These are phyloP conservation scores for Onygena corvina DNA, from an alignment of 2,329 filamentous ascomycete species.

Conservation along the genomic window DNA sequence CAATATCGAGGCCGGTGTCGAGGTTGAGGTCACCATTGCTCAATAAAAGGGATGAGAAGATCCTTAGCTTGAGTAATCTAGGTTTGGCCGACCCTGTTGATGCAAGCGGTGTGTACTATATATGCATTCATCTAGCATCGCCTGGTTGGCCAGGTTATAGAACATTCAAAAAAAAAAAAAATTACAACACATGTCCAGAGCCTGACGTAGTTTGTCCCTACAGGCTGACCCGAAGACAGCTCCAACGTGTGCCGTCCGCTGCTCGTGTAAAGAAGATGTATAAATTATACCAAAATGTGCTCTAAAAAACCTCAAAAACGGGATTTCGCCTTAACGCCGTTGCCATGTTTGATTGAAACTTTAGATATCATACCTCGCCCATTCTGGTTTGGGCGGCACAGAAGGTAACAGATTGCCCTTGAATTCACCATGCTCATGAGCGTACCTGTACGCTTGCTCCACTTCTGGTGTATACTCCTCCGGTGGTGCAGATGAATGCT, in stretches of 20 bases:
- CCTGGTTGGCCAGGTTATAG: not conserved
- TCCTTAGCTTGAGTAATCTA: not conserved
- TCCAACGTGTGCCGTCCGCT: not conserved
- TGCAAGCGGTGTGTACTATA: not conserved
- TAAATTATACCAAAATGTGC: not conserved
- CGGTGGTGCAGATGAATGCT: constrained; percentile 41
- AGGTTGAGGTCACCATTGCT: constrained; percentile 44
- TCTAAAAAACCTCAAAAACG: not conserved
- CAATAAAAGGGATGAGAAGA: constrained; percentile 29
- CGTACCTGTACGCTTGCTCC: constrained; percentile 51
- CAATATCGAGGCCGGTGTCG: constrained; percentile 43
- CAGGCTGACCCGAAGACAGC: not conserved
- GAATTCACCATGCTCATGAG: constrained; percentile 56
- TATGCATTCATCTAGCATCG: not conserved
- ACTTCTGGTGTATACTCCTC: constrained; percentile 42
- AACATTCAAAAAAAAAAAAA: not conserved
- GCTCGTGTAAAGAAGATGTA: not conserved
- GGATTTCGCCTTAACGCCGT: not conserved
- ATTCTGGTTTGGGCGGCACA: constrained; percentile 66
- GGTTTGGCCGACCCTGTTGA: not conserved
- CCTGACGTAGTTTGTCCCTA: not conserved
- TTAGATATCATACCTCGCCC: constrained; percentile 61
- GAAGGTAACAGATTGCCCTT: constrained; percentile 60
- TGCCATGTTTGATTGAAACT: not conserved
- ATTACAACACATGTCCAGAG: not conserved